Conservation (phyloP, 1,139 yeast species). For the Suhomyces anneliseae region DNA sequence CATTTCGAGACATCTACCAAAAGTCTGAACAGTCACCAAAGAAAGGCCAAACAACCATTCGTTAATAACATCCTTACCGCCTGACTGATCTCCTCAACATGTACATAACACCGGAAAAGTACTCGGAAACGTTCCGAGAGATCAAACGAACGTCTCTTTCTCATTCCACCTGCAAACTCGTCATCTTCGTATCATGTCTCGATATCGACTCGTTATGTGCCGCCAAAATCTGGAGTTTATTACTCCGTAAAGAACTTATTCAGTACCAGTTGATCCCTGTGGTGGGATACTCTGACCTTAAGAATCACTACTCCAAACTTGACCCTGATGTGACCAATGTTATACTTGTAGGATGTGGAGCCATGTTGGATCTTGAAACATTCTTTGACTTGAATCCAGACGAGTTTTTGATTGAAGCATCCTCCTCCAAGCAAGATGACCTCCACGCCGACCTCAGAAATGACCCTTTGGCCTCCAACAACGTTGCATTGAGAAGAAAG, state of each 20-base stretch:
- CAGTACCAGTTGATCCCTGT: conserved; percentile 91
- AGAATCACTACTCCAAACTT: conserved; percentile 57
- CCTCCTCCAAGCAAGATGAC: conserved; percentile 7
- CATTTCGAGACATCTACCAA: too few relatives aligned
- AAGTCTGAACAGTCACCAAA: too few relatives aligned
- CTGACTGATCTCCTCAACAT: conserved; percentile 26
- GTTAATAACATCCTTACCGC: not conserved
- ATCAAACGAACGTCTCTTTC: conserved; percentile 66
- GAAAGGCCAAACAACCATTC: too few relatives aligned
- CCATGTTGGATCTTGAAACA: conserved; percentile 80
- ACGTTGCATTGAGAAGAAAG: conserved; percentile 38
- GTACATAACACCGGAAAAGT: conserved; percentile 66
- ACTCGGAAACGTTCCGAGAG: conserved; percentile 57
- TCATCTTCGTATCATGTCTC: conserved; percentile 85
- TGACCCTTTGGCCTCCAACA: conserved; percentile 12
- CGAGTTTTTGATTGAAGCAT: conserved; percentile 26
- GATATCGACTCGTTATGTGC: conserved; percentile 93
- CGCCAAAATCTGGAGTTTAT: conserved; percentile 67
- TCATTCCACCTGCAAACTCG: conserved; percentile 87
- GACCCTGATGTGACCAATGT: conserved; percentile 81
- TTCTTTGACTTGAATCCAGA: conserved; percentile 68
- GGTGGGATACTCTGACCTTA: conserved; percentile 86
- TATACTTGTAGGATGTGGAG: conserved; percentile 91
- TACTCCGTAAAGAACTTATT: conserved; percentile 77
- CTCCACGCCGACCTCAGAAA: conserved; percentile 15